Evolutionary conservation across 2,329 filamentous ascomycete genomes (phyloP).

Genomic region (Acarospora socialis): DNA sequence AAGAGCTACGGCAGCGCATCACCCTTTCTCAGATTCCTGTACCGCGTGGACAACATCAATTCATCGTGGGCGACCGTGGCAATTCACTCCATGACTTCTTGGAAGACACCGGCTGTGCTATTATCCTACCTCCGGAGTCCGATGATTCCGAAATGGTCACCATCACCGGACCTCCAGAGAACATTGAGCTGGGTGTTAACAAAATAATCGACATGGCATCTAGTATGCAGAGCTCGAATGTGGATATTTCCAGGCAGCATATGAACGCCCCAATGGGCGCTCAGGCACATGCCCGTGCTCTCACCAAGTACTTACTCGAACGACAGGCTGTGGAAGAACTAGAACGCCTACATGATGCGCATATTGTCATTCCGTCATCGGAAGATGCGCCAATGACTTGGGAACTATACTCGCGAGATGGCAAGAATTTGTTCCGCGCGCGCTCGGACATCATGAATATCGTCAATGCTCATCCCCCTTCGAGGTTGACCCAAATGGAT

Average conservation of each 20-base stretch:
- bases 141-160: conserved; percentile 73
- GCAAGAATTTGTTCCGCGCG: conserved; percentile 52
- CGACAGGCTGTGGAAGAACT: conserved; percentile 70
- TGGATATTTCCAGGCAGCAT: conserved; percentile 72
- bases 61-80: conserved; percentile 78
- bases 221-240: conserved; percentile 68
- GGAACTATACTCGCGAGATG: conserved; percentile 78
- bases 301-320: conserved; percentile 77
- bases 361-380: conserved; percentile 66
- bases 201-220: conserved; percentile 79
- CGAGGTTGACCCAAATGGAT: conserved; percentile 29
- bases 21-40: conserved; percentile 67
- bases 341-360: conserved; percentile 66
- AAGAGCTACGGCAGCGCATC: conserved; percentile 61
- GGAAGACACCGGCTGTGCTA: conserved; percentile 74
- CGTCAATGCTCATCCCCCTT: conserved; percentile 33
- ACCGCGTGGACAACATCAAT: conserved; percentile 79
- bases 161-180: conserved; percentile 64
- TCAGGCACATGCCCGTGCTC: conserved; percentile 64
- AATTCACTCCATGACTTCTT: conserved; percentile 76
- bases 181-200: conserved; percentile 61
- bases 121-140: conserved; percentile 62
- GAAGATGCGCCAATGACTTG: conserved; percentile 60
- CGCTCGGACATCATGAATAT: conserved; percentile 36
- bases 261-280: conserved; percentile 57